Conservation (phyloP, 345 rosid genomes). For the Adansonia digitata region DNA sequence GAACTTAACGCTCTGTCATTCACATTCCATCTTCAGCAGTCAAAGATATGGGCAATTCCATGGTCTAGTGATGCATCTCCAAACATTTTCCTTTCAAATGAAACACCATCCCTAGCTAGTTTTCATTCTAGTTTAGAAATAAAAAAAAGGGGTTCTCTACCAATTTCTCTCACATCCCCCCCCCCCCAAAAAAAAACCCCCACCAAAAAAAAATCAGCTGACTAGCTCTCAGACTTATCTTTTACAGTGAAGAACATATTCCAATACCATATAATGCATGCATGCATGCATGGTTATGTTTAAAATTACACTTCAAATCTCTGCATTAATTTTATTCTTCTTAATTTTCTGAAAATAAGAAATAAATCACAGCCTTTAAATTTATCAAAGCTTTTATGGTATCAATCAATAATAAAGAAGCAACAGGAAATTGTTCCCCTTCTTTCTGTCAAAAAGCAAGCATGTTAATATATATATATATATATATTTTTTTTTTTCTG, state of each 20-base stretch:
- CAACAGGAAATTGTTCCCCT: background rate
- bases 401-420: background rate
- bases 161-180: background rate
- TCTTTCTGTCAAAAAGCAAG: background rate
- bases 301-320: background rate
- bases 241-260: conserved; percentile 17
- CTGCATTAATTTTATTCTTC: background rate
- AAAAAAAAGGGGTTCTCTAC: background rate
- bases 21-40: background rate
- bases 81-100: background rate
- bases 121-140: background rate
- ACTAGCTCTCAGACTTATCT: background rate
- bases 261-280: background rate
- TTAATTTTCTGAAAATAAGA: background rate
- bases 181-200: too few relatives aligned
- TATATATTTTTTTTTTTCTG: background rate
- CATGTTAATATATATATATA: too few relatives aligned
- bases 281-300: background rate
- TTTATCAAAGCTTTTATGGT: background rate
- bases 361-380: background rate
- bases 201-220: background rate
- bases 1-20: background rate
- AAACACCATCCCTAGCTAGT: background rate
- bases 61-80: background rate
- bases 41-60: background rate